Percentiles rank a stretch among this genome's conserved stretches.
These are phyloP conservation scores for Irpex lacteus DNA, from an alignment of 1,284 basidiomycete species.

Conservation along the genomic window DNA sequence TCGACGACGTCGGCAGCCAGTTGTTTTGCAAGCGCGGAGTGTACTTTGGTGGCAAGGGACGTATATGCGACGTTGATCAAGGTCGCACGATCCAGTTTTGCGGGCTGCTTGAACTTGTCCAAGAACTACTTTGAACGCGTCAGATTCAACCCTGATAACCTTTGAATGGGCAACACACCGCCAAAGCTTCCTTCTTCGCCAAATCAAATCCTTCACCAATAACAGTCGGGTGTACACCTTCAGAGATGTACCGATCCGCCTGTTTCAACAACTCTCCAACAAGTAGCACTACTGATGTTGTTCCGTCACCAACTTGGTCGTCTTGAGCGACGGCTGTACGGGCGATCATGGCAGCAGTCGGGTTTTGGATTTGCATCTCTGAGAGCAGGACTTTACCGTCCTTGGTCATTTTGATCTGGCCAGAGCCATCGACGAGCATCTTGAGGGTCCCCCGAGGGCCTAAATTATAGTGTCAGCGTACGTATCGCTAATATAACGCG, in stretches of 20 bases:
- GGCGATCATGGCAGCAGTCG: constrained; percentile 99
- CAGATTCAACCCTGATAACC: constrained; percentile 8
- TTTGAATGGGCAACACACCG: constrained; percentile 47
- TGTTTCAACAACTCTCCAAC: constrained; percentile 98
- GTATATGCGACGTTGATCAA: constrained; percentile 94
- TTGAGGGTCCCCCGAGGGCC: constrained; percentile 96
- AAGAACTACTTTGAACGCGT: constrained; percentile 65
- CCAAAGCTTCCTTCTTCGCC: constrained; percentile 92
- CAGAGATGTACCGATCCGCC: constrained; percentile 96
- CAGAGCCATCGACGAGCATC: constrained; percentile 99
- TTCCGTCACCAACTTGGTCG: constrained; percentile 98
- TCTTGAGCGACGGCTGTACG: constrained; percentile 98
- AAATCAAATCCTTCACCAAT: constrained; percentile 96
- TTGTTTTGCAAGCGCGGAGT: constrained; percentile 80
- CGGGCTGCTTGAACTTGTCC: constrained; percentile 81
- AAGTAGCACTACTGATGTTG: constrained; percentile 94
- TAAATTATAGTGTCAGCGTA: constrained; percentile 32
- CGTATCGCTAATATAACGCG: neutral
- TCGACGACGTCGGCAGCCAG: constrained; percentile 94
- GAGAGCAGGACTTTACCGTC: constrained; percentile 98
- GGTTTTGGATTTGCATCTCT: constrained; percentile 99
- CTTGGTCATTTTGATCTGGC: constrained; percentile 99
- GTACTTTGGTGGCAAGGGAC: constrained; percentile 93
- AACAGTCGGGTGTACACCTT: constrained; percentile 97
- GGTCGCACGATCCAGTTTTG: constrained; percentile 82